Percentiles rank a stretch among this genome's conserved stretches.
phyloP scores from a whole-genome alignment of 768 basidiomycete species.

The Lentinula edodes region DNA sequence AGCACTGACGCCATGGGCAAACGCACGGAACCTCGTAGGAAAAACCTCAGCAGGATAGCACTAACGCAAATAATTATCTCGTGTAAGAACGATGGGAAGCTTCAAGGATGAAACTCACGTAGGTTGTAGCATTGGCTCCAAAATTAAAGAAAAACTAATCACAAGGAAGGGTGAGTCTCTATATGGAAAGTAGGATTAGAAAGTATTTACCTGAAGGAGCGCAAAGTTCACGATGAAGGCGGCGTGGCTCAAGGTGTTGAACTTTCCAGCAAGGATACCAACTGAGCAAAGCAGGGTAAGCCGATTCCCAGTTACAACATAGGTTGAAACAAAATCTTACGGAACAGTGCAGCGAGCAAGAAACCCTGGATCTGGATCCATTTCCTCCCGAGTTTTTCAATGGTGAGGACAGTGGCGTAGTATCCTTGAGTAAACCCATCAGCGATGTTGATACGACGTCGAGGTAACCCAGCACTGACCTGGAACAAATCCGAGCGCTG shows the following conservation, averaged over 20 bases:
- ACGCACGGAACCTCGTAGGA: conserved; percentile 69
- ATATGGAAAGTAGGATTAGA: background rate
- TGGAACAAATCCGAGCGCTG: conserved; percentile 72
- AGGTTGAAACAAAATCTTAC: conserved; percentile 29
- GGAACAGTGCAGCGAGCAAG: conserved; percentile 60
- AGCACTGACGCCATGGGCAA: conserved; percentile 72
- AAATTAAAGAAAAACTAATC: conserved; percentile 76
- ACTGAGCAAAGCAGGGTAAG: conserved; percentile 28
- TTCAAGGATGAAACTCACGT: conserved; percentile 24
- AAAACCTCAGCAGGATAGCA: conserved; percentile 77
- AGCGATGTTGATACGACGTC: background rate
- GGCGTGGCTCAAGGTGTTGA: conserved; percentile 46
- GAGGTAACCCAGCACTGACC: conserved; percentile 27
- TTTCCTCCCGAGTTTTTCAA: conserved; percentile 71
- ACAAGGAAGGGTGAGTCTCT: background rate
- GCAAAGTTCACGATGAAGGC: conserved; percentile 72
- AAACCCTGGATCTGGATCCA: conserved; percentile 75
- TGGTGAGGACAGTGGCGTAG: conserved; percentile 61
- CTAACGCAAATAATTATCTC: conserved; percentile 19
- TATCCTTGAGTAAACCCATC: conserved; percentile 39
- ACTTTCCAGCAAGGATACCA: conserved; percentile 63
- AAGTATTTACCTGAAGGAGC: conserved; percentile 45
- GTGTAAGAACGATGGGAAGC: background rate
- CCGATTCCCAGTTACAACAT: background rate
- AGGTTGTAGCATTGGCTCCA: conserved; percentile 66